phyloP scores from a whole-genome alignment of 345 rosid genomes.

The Alliaria petiolata region DNA sequence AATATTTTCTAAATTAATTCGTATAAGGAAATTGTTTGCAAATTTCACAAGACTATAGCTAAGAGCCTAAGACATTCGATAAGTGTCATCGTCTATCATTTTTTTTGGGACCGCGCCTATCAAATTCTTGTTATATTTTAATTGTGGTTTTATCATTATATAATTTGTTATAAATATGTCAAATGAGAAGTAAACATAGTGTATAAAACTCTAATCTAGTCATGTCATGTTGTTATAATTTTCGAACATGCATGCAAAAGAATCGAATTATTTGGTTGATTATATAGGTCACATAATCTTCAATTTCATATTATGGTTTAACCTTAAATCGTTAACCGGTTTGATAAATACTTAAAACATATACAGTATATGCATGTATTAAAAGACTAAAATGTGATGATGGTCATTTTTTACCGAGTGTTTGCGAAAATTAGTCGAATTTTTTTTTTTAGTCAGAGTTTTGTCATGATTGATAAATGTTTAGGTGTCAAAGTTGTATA shows the following conservation, averaged over 20 bases:
- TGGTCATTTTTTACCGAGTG: no score
- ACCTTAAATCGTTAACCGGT: not conserved
- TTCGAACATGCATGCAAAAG: not conserved
- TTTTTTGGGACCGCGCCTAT: no score
- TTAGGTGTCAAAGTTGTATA: no score
- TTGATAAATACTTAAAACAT: not conserved
- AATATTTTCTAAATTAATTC: not conserved
- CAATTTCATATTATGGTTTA: not conserved
- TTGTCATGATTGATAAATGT: no score
- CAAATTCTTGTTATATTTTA: no score
- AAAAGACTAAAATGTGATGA: no score
- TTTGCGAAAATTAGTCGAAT: no score
- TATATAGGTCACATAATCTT: not conserved
- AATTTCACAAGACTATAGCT: not conserved
- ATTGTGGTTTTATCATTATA: not conserved
- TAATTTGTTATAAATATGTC: not conserved
- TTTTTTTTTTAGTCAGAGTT: no score
- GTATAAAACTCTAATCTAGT: not conserved
- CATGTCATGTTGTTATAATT: not conserved
- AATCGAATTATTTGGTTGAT: not conserved
- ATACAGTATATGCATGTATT: no score
- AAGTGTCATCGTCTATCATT: not conserved
- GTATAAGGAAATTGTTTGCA: not conserved
- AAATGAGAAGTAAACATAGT: not conserved
- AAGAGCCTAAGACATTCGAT: not conserved